Evolutionary conservation across 2,329 filamentous ascomycete species (phyloP), one percentile per base, ranked within the genome.

Genomic region (Colletotrichum camelliae): DNA sequence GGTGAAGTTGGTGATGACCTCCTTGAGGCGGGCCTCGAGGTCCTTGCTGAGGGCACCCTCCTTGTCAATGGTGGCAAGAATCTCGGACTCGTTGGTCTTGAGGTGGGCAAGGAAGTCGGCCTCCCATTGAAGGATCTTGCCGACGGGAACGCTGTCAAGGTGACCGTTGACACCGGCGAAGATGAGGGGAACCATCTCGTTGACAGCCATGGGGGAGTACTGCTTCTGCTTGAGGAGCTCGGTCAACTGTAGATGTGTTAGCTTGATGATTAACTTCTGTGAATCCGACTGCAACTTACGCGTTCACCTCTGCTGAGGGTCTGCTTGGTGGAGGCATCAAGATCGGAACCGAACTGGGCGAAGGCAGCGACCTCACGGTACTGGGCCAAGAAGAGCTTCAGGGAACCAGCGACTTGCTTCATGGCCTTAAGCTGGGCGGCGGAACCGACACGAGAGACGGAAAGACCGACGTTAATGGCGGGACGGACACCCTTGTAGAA

Each of bases 401-500:
- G 92, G 82, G 96, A 98, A 93, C 97, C 97, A 85, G 97, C 97
- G 83, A 99, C 97, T 92, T 99, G 97, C 94, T 99, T 99, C 97
- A 99, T 99, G 90, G 97, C 96, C 95, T 98, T 99, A 88, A 98
- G 93, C 93, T 99, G 97, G 86, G 97, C 97, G 87, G 97, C 95
- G 85, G 97, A 99, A 87, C 97, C 97, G 94, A 99, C 97, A 95
- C 97, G 97, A 82, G 97, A 99, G 83, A 99, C 97, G 84, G 97
- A 99, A 83, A 99, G 95, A 97, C 97, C 97, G 94, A 99, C 97
- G 93, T 99, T 99, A 89, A 99, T 99, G 90, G 97, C 97, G 84
- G 97, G 97, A 86, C 97, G 96, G 89, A 99, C 90, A 97, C 97
- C 97, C 95, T 99, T 99, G 95, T 98, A 98, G 94, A 98, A 99